Evolutionary conservation across 2,329 filamentous ascomycete species (phyloP), one percentile per base, ranked within the genome.

Genomic region (Trichoderma sp.): DNA sequence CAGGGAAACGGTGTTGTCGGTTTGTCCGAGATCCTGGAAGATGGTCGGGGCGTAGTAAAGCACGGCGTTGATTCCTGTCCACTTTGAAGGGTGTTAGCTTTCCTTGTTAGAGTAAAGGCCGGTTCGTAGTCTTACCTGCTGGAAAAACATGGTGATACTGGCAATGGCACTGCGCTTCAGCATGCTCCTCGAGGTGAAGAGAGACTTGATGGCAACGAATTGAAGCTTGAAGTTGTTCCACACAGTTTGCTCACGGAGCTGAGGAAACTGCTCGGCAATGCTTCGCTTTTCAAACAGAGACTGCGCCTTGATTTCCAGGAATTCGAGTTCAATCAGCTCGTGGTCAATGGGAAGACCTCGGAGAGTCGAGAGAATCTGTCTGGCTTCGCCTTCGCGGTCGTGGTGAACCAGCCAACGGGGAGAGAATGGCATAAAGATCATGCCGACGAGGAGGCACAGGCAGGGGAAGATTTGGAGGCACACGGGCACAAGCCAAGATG

Each of bases 241-340:
- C 1, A 82, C 79, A 0, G 87, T 91, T 61, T 84, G 83, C 69
- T 89, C 84, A 2, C 83, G 81, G 16, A 91, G 81, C 39, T 90
- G 82, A 0, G 91, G 91, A 77, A 91, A 93, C 24, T 88, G 82
- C 73, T 91, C 89, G 0, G 86, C 85, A 1, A 89, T 81, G 2
- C 86, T 88, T 55, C 89, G 84, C 79, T 94, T 66, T 79, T 95
- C 91, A 72, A 95, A 96, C 21, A 91, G 78, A 0, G 88, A 90
- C 77, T 93, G 90, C 0, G 91, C 91, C 77, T 92, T 92, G 80
- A 95, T 94, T 76, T 95, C 92, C n/a, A 93, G 85, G 75, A 91
- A 93, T 74, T 95, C 92, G 1, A 93, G 83, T 71, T 90, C 86
- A 46, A 94, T 86, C 0, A 92, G 84, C 68, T 92, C 88, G 74